A percentile compares a stretch with the other conserved stretches of the same genome.
Conservation (phyloP, 148 eudicot species). For the Polygonum maritimum region DNA sequence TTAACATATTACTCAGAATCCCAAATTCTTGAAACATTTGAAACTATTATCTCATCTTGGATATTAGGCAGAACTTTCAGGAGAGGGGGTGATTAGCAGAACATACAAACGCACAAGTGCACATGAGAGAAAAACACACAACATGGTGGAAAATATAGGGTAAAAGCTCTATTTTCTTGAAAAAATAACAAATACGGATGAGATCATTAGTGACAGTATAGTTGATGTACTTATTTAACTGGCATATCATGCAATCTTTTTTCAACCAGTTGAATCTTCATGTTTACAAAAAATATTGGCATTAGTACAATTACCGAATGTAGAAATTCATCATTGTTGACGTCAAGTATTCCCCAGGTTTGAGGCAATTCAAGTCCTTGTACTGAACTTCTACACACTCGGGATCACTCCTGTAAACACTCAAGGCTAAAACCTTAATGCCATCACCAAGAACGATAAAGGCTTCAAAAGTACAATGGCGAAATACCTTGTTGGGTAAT, state of each 20-base stretch:
- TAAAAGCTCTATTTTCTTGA: not conserved
- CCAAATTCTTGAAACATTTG: not conserved
- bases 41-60: not conserved
- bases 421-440: not conserved
- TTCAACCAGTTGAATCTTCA: not conserved
- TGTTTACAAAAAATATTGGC: not conserved
- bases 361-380: conserved; percentile 68
- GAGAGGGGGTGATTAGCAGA: not conserved
- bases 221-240: not conserved
- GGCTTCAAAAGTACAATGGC: not conserved
- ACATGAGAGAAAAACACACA: not conserved
- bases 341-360: conserved; percentile 64
- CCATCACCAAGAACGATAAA: conserved; percentile 6
- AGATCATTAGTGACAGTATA: not conserved
- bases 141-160: not conserved
- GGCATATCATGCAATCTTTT: not conserved
- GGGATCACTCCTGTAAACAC: conserved; percentile 50
- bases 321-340: conserved; percentile 88
- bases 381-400: conserved; percentile 57
- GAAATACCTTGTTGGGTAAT: conserved; percentile 70
- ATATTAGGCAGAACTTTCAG: not conserved
- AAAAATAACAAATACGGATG: not conserved
- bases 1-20: not conserved
- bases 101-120: not conserved
- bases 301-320: conserved; percentile 43